Conservation (phyloP, 257 asterid genomes). For the Nicotiana tomentosiformis region DNA sequence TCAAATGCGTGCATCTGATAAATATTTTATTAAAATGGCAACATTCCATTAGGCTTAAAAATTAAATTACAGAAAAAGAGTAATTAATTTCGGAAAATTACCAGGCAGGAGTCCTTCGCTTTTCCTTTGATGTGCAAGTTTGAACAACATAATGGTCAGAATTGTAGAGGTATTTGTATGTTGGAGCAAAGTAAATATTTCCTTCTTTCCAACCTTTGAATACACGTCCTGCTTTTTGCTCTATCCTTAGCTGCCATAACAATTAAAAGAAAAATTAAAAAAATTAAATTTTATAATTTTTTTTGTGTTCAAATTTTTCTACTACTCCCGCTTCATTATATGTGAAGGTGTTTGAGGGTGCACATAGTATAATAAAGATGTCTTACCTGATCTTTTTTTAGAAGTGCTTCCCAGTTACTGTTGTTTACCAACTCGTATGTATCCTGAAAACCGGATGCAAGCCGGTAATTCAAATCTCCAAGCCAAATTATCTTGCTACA, state of each 20-base stretch:
- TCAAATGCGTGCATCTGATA: not conserved
- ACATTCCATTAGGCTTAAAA: not conserved
- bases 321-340: too few relatives aligned
- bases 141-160: slow-evolving; percentile 59
- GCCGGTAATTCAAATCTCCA: slow-evolving; percentile 87
- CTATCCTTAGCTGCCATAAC: slow-evolving; percentile 49
- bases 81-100: slow-evolving; percentile 18
- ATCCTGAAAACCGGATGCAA: slow-evolving; percentile 37
- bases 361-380: too few relatives aligned
- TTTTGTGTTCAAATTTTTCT: too few relatives aligned
- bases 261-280: not conserved
- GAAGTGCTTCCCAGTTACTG: slow-evolving; percentile 64
- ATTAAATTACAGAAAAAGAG: not conserved
- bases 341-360: too few relatives aligned
- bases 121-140: slow-evolving; percentile 40
- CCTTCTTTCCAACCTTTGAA: slow-evolving; percentile 89
- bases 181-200: slow-evolving; percentile 68
- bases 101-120: slow-evolving; percentile 89
- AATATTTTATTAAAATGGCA: not conserved
- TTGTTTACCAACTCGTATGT: slow-evolving; percentile 41
- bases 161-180: slow-evolving; percentile 62
- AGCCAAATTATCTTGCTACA: slow-evolving; percentile 79
- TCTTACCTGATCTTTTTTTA: slow-evolving; percentile 74
- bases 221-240: slow-evolving; percentile 71
- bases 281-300: not conserved